These are phyloP conservation scores for Nissolia schottii DNA, from an alignment of 306 rosid genomes.

Conservation along the genomic window DNA sequence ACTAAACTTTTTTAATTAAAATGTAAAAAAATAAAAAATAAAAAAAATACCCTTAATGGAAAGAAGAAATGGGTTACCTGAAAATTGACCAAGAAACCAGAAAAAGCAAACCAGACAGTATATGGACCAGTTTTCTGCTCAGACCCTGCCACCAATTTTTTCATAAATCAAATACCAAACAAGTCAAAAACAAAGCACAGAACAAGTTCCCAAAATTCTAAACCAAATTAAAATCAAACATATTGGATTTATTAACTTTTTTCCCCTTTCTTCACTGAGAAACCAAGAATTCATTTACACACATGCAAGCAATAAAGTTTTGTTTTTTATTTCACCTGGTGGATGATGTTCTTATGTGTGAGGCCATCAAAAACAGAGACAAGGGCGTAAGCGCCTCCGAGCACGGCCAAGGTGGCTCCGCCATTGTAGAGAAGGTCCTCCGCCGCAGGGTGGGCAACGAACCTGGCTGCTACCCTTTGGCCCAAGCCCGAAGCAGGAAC, in stretches of 20 bases:
- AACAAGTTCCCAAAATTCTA: neutral
- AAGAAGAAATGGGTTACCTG: conserved; percentile 51
- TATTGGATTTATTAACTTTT: neutral
- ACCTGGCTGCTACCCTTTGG: neutral
- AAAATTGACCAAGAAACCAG: conserved; percentile 85
- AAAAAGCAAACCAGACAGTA: conserved; percentile 78
- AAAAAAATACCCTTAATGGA: too few species aligned
- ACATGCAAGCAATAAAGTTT: conserved; percentile 6
- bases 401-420: conserved; percentile 55
- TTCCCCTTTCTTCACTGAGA: neutral
- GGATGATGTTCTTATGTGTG: conserved; percentile 46
- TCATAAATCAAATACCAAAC: neutral
- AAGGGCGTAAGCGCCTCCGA: conserved; percentile 63
- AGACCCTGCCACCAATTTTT: conserved; percentile 45
- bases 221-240: neutral
- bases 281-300: too few species aligned
- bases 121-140: conserved; percentile 89
- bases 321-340: conserved; percentile 45
- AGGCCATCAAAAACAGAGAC: conserved; percentile 61
- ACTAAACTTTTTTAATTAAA: too few species aligned
- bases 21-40: too few species aligned
- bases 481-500: neutral
- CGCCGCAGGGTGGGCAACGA: neutral
- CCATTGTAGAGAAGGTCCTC: conserved; percentile 46
- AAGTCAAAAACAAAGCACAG: neutral